Base-by-base conservation (phyloP, 768 basidiomycete species). In the Boletus tylopilopsis region DNA sequence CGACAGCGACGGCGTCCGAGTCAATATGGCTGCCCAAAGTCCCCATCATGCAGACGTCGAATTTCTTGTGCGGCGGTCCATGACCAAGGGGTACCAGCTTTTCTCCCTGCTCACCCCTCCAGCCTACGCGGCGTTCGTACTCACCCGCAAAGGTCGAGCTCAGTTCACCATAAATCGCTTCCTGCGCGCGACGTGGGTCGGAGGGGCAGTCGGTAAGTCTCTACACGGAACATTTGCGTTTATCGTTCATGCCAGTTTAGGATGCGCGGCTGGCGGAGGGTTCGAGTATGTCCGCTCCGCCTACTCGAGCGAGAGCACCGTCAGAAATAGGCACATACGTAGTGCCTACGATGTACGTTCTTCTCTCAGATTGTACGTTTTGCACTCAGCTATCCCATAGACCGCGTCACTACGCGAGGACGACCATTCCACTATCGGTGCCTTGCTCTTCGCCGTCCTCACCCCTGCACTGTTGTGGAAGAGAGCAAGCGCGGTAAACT, bases 381-480 rank as follows among this genome's bases (percentile, higher is more conserved):
- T 6, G 3, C 15, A 10, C 55, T 51, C 7, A 62, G 24, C n/a
- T 35, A 13, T 6, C 13, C 44, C 42, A 15, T 42, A 90, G 87
- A 77, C 74, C 13, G 69, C 72, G 35, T 74, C 78, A 19, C 66
- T 87, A 45, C 73, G 87, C 54, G 74, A 76, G 40, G 81, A 89
- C 47, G 90, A 91, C 63, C 83, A 88, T 61, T 76, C 86, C 19
- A 88, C 80, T 2, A 86, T 91, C 39, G 90, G 90, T 22, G 75
- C 76, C 18, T 59, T 90, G 40, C 66, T 92, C 19, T 77, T 75
- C 49, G 79, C 78, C 15, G 76, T 85, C 13, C 62, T 90, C 3
- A 78, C 76, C 5, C 84, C 90, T 4, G 84, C 87, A 3, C 45
- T 90, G 24, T 73, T 90, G 42, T 91, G 87, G 86, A 89, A 78